Evolutionary conservation across 768 basidiomycete genomes (phyloP).

Genomic region (Suillus brevipes): DNA sequence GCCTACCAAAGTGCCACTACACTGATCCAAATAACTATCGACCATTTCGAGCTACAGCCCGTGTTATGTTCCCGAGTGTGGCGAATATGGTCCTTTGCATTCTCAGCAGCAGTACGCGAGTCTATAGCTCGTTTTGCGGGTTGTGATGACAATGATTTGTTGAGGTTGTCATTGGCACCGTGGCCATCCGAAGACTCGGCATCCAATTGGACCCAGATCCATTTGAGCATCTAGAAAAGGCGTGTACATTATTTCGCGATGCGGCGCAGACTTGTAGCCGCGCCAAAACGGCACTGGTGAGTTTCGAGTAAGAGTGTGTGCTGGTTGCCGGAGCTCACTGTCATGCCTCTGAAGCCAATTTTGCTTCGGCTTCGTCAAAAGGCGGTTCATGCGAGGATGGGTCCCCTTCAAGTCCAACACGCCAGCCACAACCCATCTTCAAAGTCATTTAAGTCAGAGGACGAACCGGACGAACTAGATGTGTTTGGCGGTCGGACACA

Average conservation of each 20-base stretch:
- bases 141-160: neutral
- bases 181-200: slow-evolving; percentile 47
- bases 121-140: neutral
- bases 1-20: slow-evolving; percentile 52
- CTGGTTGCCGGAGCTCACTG: neutral
- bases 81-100: slow-evolving; percentile 59
- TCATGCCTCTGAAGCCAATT: slow-evolving; percentile 38
- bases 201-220: slow-evolving; percentile 48
- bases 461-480: slow-evolving; percentile 29
- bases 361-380: slow-evolving; percentile 46
- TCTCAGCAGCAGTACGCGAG: slow-evolving; percentile 51
- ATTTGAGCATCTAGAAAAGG: slow-evolving; percentile 45
- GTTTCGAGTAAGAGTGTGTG: slow-evolving; percentile 12
- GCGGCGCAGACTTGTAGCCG: slow-evolving; percentile 48
- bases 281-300: slow-evolving; percentile 51
- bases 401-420: slow-evolving; percentile 12
- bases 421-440: slow-evolving; percentile 13
- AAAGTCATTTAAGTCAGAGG: slow-evolving; percentile 1
- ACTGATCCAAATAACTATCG: slow-evolving; percentile 43
- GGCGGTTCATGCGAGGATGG: slow-evolving; percentile 34
- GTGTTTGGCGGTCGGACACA: slow-evolving; percentile 38
- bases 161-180: slow-evolving; percentile 54
- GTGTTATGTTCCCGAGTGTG: slow-evolving; percentile 51
- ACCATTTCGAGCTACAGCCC: slow-evolving; percentile 46
- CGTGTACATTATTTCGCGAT: slow-evolving; percentile 44